Evolutionary conservation across 441 rosid species (phyloP).

Genomic region (Bocquillonia castaneifolia): DNA sequence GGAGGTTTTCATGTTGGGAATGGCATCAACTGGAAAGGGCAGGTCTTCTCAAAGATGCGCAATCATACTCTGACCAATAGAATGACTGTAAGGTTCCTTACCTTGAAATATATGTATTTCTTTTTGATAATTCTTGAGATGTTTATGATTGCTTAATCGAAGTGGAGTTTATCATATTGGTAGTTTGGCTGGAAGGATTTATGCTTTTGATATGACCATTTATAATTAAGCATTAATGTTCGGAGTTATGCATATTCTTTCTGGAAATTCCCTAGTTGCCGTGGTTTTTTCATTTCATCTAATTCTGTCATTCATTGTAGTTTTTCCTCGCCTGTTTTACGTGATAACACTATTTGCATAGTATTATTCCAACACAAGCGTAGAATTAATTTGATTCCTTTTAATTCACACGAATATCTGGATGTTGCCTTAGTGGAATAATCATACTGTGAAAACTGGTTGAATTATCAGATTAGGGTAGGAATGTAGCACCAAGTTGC

Average conservation of each 20-base stretch:
- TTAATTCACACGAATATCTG: no score
- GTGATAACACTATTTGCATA: no score
- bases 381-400: no score
- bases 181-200: slow-evolving; percentile 4
- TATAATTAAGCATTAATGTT: no score
- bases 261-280: no score
- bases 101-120: slow-evolving; percentile 12
- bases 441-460: background rate
- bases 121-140: slow-evolving; percentile 5
- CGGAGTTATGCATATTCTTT: no score
- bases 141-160: background rate
- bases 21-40: slow-evolving; percentile 99
- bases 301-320: no score
- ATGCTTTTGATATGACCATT: background rate
- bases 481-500: background rate
- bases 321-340: no score
- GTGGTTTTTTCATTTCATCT: no score
- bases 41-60: slow-evolving; percentile 99
- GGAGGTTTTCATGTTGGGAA: slow-evolving; percentile 99
- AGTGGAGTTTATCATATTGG: background rate
- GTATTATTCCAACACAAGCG: no score
- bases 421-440: background rate
- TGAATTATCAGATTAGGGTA: no score
- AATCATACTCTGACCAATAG: slow-evolving; percentile 94
- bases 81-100: slow-evolving; percentile 70